Evolutionary conservation across 1,284 basidiomycete genomes (phyloP).

Genomic region (Apiotrichum gracile): DNA sequence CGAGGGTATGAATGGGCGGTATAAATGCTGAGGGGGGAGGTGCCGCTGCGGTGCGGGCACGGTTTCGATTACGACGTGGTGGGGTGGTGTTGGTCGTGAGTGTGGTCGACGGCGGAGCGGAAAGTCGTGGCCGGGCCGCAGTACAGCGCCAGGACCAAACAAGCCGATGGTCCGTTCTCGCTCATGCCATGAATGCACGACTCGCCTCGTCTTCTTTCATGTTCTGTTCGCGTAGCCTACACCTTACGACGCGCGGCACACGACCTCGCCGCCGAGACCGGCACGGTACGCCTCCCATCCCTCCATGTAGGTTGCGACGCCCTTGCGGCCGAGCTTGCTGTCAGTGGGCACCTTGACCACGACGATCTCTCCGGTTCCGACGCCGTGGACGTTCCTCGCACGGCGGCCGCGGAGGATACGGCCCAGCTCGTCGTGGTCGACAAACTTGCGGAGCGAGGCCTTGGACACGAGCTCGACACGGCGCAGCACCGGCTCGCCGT

Average conservation of each 20-base stretch:
- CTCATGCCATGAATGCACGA: too few relatives aligned
- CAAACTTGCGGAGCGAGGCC: constrained; percentile 32
- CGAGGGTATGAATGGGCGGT: constrained; percentile 20
- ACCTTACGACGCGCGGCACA: constrained; percentile 33
- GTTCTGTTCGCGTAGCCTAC: neutral
- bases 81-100: neutral
- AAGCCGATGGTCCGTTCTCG: too few relatives aligned
- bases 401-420: constrained; percentile 39
- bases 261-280: constrained; percentile 45
- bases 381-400: constrained; percentile 40
- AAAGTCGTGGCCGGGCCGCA: too few relatives aligned
- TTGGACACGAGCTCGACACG: constrained; percentile 40
- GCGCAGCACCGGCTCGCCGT: constrained; percentile 42
- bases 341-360: constrained; percentile 33
- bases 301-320: constrained; percentile 37
- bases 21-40: constrained; percentile 14
- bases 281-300: constrained; percentile 48
- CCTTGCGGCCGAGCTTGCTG: constrained; percentile 15
- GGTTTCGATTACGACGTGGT: neutral
- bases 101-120: neutral
- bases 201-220: too few relatives aligned
- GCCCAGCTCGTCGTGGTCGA: constrained; percentile 38
- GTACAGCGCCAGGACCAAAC: too few relatives aligned
- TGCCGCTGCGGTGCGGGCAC: neutral
- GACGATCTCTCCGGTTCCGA: constrained; percentile 45